phyloP scores from a whole-genome alignment of 192 early-diverging fungal species.

The Entrophospora sp. region DNA sequence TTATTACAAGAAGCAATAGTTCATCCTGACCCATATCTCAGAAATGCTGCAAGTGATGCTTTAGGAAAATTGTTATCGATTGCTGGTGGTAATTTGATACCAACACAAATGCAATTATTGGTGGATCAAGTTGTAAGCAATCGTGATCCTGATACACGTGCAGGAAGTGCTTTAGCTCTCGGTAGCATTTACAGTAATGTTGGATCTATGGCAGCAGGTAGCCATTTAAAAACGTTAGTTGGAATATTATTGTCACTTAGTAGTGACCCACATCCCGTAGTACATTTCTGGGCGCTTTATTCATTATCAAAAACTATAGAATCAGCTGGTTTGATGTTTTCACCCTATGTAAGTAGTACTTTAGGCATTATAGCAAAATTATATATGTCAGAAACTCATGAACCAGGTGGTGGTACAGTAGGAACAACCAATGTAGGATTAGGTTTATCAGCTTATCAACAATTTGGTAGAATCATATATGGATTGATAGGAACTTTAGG shows the following conservation, averaged over 20 bases:
- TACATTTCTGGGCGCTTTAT: slow-evolving; percentile 88
- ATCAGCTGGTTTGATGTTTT: slow-evolving; percentile 88
- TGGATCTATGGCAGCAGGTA: slow-evolving; percentile 77
- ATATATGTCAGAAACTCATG: slow-evolving; percentile 80
- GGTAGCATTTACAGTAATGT: slow-evolving; percentile 83
- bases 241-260: slow-evolving; percentile 86
- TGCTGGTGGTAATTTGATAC: slow-evolving; percentile 55
- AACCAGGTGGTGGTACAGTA: slow-evolving; percentile 55
- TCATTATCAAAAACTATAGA: slow-evolving; percentile 78
- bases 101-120: slow-evolving; percentile 64
- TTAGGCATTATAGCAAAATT: slow-evolving; percentile 82
- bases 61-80: slow-evolving; percentile 71
- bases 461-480: slow-evolving; percentile 83
- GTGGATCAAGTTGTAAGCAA: slow-evolving; percentile 84
- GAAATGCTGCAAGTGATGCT: slow-evolving; percentile 71
- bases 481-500: slow-evolving; percentile 84
- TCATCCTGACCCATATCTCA: slow-evolving; percentile 58
- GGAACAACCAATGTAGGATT: slow-evolving; percentile 54
- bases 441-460: slow-evolving; percentile 53
- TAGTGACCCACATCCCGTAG: slow-evolving; percentile 84
- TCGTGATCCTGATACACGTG: slow-evolving; percentile 88
- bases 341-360: slow-evolving; percentile 79
- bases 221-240: slow-evolving; percentile 79
- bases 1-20: slow-evolving; percentile 49
- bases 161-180: slow-evolving; percentile 83